Base-by-base conservation (phyloP, 2,329 filamentous ascomycete species). In the Emergomyces orientalis region DNA sequence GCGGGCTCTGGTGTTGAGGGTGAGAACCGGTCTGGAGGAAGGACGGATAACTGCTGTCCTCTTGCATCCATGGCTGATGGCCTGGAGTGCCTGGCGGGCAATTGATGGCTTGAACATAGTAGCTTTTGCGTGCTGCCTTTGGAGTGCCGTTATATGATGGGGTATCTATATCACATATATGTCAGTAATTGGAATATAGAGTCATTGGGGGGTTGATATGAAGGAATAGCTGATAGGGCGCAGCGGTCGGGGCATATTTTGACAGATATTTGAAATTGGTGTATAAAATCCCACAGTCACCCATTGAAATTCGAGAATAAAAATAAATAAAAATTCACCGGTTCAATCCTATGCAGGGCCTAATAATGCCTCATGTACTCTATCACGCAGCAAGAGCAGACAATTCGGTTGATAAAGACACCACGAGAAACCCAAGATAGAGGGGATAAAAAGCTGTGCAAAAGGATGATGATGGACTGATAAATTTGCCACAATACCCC, bases 61-160 rank as follows among this genome's bases (percentile, higher is more conserved):
- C 45, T 11, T 64, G 41, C 34, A 62, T 63, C 25, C 66, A 52
- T 67, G 66, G 61, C 45, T 65, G 27, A 70, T 61, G 34, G 69
- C 69, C 62, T 67, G 72, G 41, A 69, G 39, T 63, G 69, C 69
- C 61, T 69, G 69, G 51, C 71, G 69, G 62, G 69, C 59, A 62
- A 71, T 60, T 55, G 68, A 54, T 34, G 70, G 67, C 43, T 66
- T 71, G 68, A 74, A 70, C 70, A 75, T 74, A 55, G 58, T 61
- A 63, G 61, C 63, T 59, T 34, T 45, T 27, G 17, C 17, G n/a
- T 49, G 22, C 43, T 49, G 45, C 45, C 25, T 49, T 17, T 45
- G 5, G 43, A n/a, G 49, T 52, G 19, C 57, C 58, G 63, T 59
- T 54, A 37, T 49, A 13, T 49, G n/a, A 19, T 11, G 11, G 11